Conservation (phyloP, 306 rosid genomes). For the Neltuma alba region DNA sequence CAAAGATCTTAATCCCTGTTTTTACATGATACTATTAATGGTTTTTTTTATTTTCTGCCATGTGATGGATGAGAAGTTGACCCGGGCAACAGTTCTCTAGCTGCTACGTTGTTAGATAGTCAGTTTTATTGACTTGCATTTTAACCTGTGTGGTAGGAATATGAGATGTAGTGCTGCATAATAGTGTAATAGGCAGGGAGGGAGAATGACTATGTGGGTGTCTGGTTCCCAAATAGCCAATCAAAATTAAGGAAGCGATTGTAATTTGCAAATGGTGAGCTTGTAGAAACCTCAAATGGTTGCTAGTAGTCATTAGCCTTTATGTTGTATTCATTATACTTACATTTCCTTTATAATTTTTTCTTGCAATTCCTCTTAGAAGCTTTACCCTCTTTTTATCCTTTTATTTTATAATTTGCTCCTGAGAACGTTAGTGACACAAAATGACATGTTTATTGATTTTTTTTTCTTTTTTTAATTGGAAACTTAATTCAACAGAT, state of each 20-base stretch:
- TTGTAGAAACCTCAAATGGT: not conserved
- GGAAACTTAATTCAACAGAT: conserved; percentile 50
- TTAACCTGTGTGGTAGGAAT: not conserved
- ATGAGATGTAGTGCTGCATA: not conserved
- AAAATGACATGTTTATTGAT: not conserved
- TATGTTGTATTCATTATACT: not conserved
- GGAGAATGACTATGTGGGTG: not conserved
- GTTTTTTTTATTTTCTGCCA: too few species aligned
- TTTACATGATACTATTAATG: not conserved
- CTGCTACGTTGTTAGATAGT: not conserved
- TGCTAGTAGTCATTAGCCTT: not conserved
- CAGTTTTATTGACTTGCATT: not conserved
- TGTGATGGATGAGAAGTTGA: not conserved
- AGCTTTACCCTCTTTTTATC: not conserved
- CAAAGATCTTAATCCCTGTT: not conserved
- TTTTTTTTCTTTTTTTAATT: not conserved
- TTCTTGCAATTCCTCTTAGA: not conserved
- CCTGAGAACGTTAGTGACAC: not conserved
- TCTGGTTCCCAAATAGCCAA: not conserved
- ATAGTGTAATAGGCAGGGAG: not conserved
- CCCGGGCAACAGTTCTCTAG: not conserved
- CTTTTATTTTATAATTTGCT: not conserved
- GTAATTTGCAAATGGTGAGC: not conserved
- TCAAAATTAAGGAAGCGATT: not conserved
- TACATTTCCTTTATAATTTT: too few species aligned